Evolutionary conservation across 495 filamentous ascomycete genomes (phyloP).

Genomic region (Lasiosphaeriaceae sp.): DNA sequence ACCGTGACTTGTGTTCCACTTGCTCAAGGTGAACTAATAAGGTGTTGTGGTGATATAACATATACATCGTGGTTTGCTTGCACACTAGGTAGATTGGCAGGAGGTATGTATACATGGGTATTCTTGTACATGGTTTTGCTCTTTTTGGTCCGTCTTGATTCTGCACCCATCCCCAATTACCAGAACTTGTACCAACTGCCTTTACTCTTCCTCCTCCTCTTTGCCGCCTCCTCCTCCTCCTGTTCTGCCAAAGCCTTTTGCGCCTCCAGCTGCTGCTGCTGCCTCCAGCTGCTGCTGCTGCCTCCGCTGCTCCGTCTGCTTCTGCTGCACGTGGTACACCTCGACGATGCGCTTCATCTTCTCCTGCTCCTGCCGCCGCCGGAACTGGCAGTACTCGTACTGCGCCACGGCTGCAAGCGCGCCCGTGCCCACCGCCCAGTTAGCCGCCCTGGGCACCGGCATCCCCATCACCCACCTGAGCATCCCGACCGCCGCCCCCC

Average conservation of each 20-base stretch:
- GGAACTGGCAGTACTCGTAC: slow-evolving; percentile 78
- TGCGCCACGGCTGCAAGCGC: slow-evolving; percentile 56
- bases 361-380: slow-evolving; percentile 64
- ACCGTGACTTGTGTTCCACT: no score
- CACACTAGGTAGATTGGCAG: no score
- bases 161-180: slow-evolving; percentile 27
- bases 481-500: slow-evolving; percentile 69
- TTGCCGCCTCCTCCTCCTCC: slow-evolving; percentile 38
- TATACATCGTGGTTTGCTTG: no score
- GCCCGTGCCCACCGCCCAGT: slow-evolving; percentile 82
- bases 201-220: slow-evolving; percentile 42
- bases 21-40: no score
- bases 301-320: slow-evolving; percentile 26
- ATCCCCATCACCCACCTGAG: slow-evolving; percentile 63
- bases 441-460: slow-evolving; percentile 56
- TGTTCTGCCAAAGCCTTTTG: slow-evolving; percentile 42
- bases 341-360: slow-evolving; percentile 78
- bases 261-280: slow-evolving; percentile 8
- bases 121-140: no score
- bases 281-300: slow-evolving; percentile 46
- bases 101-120: background rate
- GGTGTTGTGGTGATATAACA: no score
- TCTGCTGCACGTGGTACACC: slow-evolving; percentile 69
- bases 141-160: no score
- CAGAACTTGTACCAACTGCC: slow-evolving; percentile 50